These are phyloP conservation scores for Dipteronia dyeriana DNA, from an alignment of 345 rosid species.

Conservation along the genomic window DNA sequence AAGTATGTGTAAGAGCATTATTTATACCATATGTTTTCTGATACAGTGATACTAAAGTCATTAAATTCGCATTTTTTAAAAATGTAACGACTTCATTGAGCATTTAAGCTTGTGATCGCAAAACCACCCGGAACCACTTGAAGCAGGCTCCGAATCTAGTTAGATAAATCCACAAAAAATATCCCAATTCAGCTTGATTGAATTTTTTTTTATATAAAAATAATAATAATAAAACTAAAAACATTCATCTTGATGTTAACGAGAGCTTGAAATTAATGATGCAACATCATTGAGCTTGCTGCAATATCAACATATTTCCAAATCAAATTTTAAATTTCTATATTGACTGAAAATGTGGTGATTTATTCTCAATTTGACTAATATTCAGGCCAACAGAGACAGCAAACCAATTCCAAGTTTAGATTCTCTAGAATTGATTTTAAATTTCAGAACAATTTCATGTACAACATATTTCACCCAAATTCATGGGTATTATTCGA, in stretches of 20 bases:
- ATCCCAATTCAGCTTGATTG: background rate
- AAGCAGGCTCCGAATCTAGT: background rate
- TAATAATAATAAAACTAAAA: too few relatives aligned
- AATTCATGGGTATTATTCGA: background rate
- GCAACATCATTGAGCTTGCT: background rate
- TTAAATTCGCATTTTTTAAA: background rate
- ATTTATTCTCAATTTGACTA: background rate
- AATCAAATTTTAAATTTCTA: background rate
- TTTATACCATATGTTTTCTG: slow-evolving; percentile 1
- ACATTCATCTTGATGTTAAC: background rate
- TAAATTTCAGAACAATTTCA: background rate
- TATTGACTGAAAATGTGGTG: background rate
- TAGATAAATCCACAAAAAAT: background rate
- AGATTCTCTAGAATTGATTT: background rate
- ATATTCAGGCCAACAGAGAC: background rate
- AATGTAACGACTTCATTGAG: background rate
- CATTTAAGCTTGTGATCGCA: background rate
- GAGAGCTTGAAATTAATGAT: background rate
- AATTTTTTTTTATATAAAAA: too few relatives aligned
- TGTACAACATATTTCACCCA: background rate
- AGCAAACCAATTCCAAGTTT: background rate
- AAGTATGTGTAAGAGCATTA: slow-evolving; percentile 13
- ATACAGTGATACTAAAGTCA: slow-evolving; percentile 4
- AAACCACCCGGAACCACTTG: background rate
- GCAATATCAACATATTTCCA: background rate